Base-by-base conservation (phyloP, 768 basidiomycete genomes). In the Polyporus arcularius region DNA sequence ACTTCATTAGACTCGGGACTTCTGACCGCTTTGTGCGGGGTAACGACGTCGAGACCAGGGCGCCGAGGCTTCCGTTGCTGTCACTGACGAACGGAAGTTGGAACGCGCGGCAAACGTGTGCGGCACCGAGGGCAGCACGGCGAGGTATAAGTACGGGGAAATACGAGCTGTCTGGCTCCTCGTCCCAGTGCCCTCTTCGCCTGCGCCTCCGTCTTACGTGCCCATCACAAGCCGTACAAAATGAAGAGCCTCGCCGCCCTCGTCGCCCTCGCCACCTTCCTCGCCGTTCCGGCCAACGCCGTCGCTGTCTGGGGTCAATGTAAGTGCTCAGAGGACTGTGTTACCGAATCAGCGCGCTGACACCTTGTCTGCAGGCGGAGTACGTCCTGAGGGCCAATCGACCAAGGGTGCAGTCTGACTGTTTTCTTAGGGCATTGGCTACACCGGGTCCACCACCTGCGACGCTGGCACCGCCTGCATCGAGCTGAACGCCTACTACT, bases 241-340 rank as follows among this genome's bases (percentile, higher is more conserved):
- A 70, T 70, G 68, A 67, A 70, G 65, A 57, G 35, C 46, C 66
- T 67, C 55, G 60, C 66, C 18, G 66, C 68, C 40, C 58, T 70
- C 45, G 68, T 70, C 50, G 58, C 66, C 38, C 60, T 70, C 32
- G 66, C 68, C 30, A 61, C 66, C 35, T 16, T 54, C 35, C 35
- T 67, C 45, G 61, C 57, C 15, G 47, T 63, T 10, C 59, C 62
- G 18, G 68, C 66, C 12, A 50, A 64, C 52, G 73, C 72, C 14
- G 70, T 72, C n/a, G 68, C 70, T 18, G 72, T 74, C 26, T 78
- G 71, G 70, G 74, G 74, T 39, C 76, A 76, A 69, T 79, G 76
- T 76, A 35, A 7, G 47, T 72, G 66, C 28, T 26, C 14, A 28
- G 9, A 26, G 46, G 6, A 9, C 15, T 47, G 53, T 38, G 42